These are phyloP conservation scores for Curvularia spicifera DNA, from an alignment of 2,329 filamentous ascomycete genomes.

Conservation along the genomic window DNA sequence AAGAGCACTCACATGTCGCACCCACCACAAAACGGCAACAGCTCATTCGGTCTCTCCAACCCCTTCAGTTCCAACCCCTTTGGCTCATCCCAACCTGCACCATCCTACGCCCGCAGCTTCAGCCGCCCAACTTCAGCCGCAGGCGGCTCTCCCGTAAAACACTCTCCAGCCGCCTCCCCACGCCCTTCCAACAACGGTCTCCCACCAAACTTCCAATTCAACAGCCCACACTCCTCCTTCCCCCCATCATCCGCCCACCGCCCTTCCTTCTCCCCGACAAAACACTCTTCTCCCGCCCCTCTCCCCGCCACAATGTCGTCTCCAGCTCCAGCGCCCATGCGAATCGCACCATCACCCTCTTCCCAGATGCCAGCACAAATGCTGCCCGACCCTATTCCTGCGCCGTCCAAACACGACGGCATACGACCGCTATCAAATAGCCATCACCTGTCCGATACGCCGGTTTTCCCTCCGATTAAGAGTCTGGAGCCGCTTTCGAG, in stretches of 20 bases:
- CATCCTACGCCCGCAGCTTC: conserved; percentile 37
- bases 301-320: conserved; percentile 44
- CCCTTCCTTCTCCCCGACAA: conserved; percentile 48
- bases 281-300: conserved; percentile 49
- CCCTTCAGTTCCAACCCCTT: conserved; percentile 29
- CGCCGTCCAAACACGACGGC: conserved; percentile 57
- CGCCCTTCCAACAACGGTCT: conserved; percentile 42
- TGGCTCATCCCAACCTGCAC: conserved; percentile 22
- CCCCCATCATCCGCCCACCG: conserved; percentile 46
- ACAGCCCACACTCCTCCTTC: conserved; percentile 57
- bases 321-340: conserved; percentile 34
- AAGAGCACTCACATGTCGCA: conserved; percentile 33
- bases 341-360: conserved; percentile 38
- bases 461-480: conserved; percentile 64
- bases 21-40: conserved; percentile 37
- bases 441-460: conserved; percentile 45
- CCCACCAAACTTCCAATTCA: conserved; percentile 42
- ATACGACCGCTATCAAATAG: conserved; percentile 39
- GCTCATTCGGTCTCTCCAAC: conserved; percentile 33
- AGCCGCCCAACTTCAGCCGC: conserved; percentile 41
- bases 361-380: conserved; percentile 43
- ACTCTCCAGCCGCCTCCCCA: conserved; percentile 45
- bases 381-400: conserved; percentile 47
- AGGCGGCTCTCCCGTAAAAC: conserved; percentile 45
- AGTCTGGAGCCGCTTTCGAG: conserved; percentile 65